A percentile compares a stretch with the other conserved stretches of the same genome.
phyloP scores from a whole-genome alignment of 129 eudicot species.

The Pseudognaphalium luteoalbum region DNA sequence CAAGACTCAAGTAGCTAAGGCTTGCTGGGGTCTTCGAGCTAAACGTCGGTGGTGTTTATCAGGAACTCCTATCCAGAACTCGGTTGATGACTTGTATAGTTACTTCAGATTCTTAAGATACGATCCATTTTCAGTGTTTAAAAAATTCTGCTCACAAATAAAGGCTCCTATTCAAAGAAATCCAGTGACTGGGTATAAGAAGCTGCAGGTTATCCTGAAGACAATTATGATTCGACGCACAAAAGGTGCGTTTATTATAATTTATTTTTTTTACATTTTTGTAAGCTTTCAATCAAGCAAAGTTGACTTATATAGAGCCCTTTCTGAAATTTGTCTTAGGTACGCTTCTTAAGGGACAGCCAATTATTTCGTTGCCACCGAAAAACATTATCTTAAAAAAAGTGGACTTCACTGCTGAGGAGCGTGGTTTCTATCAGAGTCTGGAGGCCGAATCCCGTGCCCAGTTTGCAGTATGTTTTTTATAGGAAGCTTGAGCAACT shows the following conservation, averaged over 20 bases:
- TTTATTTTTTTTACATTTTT: neutral
- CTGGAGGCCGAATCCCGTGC: conserved; percentile 91
- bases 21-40: conserved; percentile 98
- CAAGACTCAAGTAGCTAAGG: conserved; percentile 84
- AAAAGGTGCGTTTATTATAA: conserved; percentile 42
- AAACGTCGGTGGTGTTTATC: conserved; percentile 97
- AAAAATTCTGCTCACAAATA: conserved; percentile 54
- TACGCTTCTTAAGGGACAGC: conserved; percentile 87
- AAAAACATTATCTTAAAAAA: conserved; percentile 66
- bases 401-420: conserved; percentile 79
- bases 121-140: conserved; percentile 69
- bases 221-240: conserved; percentile 93
- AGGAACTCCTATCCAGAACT: conserved; percentile 92
- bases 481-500: conserved; percentile 20
- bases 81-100: conserved; percentile 91
- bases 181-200: conserved; percentile 64
- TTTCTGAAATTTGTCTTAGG: conserved; percentile 41
- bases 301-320: neutral
- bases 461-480: conserved; percentile 79
- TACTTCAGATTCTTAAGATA: conserved; percentile 86
- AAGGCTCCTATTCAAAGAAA: conserved; percentile 69
- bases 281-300: conserved; percentile 1
- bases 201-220: conserved; percentile 80
- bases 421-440: conserved; percentile 69
- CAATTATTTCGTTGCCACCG: conserved; percentile 79